Evolutionary conservation across 1,139 yeast species (phyloP), one percentile per base, ranked within the genome.

Genomic region (Zygoascus hellenicus): DNA sequence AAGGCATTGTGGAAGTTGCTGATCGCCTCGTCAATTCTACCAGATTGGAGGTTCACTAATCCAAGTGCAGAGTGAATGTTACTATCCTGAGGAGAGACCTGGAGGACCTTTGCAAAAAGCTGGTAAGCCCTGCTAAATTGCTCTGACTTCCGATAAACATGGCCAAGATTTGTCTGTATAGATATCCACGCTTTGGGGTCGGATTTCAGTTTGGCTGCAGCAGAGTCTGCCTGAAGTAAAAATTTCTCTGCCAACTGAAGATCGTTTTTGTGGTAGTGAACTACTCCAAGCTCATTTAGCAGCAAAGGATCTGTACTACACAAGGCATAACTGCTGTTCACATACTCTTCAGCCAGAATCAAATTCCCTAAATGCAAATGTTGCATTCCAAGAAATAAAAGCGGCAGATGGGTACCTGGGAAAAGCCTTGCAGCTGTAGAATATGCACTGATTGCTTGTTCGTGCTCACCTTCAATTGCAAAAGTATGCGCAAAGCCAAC

Each of bases 401-500:
- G 81, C 2, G 98, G 98, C 44, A 90, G 68, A 65, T 92, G 97
- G 5, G 94, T 83, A 2, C 98, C 98, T 0, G 96, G 97, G 60
- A 92, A 94, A 44, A 90, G 73, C 51, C 97, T 71, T 0, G 96
- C 90, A 0, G 97, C 97, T 32, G 95, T 90, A 1, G 97, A 92
- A 66, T 90, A 94, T 0, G 98, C 98, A 51, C 96, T 83, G 16
- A 92, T 84, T 1, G 98, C 98, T 65, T 94, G 98, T 63, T 94
- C 99, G 60, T 94, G 97, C 66, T 94, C 99, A 9, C 97, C 96
- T 64, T 94, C 98, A 1, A 87, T 84, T 0, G 97, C 97, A 75
- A 89, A 94, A 0, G 98, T 90, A 62, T 92, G 97, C 1, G 97
- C 97, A 70, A 94, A 94, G 1, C 97, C 98, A 42, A 94, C 81